Conservation (phyloP, 768 basidiomycete genomes). For the Albatrellus ellisii region DNA sequence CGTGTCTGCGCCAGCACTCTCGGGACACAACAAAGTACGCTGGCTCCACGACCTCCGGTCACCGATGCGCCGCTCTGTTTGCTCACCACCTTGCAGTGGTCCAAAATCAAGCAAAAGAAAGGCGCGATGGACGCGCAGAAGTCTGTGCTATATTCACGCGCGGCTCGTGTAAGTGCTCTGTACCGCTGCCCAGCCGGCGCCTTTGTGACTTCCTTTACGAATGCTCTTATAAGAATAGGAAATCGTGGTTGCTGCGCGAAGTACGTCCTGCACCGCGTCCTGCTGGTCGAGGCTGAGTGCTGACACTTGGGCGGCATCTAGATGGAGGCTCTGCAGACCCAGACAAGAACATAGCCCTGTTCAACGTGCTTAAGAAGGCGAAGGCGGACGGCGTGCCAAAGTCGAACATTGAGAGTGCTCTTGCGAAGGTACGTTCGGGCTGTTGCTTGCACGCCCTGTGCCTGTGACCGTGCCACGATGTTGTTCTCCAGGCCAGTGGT, state of each 20-base stretch:
- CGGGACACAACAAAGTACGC: constrained; percentile 15
- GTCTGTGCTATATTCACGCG: constrained; percentile 7
- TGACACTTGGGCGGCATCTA: not conserved
- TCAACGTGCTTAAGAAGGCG: constrained; percentile 9
- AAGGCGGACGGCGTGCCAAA: constrained; percentile 11
- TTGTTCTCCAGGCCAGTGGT: constrained; percentile 4
- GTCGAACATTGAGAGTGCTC: constrained; percentile 11
- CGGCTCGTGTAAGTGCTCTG: constrained; percentile 6
- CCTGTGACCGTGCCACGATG: not conserved
- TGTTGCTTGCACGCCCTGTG: not conserved
- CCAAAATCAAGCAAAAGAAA: constrained; percentile 14
- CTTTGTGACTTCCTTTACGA: not conserved
- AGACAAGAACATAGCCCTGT: constrained; percentile 8
- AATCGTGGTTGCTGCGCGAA: constrained; percentile 11
- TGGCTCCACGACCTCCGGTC: not conserved
- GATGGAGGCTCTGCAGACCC: constrained; percentile 11
- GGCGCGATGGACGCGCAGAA: constrained; percentile 9
- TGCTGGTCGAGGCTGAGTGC: not conserved
- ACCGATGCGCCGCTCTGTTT: not conserved
- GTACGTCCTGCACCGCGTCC: constrained; percentile 5
- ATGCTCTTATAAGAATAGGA: constrained; percentile 5
- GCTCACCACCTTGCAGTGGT: constrained; percentile 7
- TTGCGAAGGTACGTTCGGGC: constrained; percentile 10
- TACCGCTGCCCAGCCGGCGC: not conserved
- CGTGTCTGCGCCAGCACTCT: not conserved